phyloP scores from a whole-genome alignment of 208 protist species.

The Trypanosomatidae sp. region DNA sequence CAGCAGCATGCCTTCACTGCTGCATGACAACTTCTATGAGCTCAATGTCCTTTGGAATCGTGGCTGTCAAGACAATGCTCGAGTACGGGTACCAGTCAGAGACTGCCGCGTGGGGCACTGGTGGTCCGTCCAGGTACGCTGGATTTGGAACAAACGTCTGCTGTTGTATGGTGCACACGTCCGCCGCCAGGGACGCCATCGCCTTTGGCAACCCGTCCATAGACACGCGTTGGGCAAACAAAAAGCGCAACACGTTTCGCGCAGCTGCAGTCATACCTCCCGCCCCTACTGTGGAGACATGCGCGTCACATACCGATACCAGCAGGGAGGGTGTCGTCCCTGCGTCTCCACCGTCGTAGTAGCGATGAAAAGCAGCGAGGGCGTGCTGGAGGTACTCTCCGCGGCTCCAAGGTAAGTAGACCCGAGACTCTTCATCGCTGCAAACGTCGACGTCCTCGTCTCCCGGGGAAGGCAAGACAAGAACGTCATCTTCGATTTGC shows the following conservation, averaged over 20 bases:
- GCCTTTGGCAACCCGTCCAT: slow-evolving; percentile 31
- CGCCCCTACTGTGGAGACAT: not conserved
- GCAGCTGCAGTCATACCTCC: not conserved
- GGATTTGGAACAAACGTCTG: slow-evolving; percentile 10
- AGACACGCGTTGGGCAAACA: slow-evolving; percentile 45
- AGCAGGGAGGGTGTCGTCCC: not conserved
- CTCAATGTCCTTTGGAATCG: slow-evolving; percentile 46
- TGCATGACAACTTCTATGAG: slow-evolving; percentile 23
- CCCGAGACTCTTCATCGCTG: not conserved
- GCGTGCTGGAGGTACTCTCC: slow-evolving; percentile 30
- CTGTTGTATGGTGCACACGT: slow-evolving; percentile 8
- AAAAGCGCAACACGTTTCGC: slow-evolving; percentile 26
- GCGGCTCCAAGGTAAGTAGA: slow-evolving; percentile 6
- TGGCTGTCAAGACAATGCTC: slow-evolving; percentile 48
- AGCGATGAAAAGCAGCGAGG: slow-evolving; percentile 24
- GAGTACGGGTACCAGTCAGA: slow-evolving; percentile 46
- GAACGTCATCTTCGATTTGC: slow-evolving; percentile 65
- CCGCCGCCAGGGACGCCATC: slow-evolving; percentile 5
- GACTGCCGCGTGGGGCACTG: slow-evolving; percentile 1
- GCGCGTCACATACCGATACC: not conserved
- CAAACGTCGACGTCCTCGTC: not conserved
- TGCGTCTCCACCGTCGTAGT: not conserved
- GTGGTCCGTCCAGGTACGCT: slow-evolving; percentile 4
- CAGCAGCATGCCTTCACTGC: not conserved
- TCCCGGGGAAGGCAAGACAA: slow-evolving; percentile 35